Base-by-base conservation (phyloP, 2,329 filamentous ascomycete species). In the Huntiella bhutanensis region DNA sequence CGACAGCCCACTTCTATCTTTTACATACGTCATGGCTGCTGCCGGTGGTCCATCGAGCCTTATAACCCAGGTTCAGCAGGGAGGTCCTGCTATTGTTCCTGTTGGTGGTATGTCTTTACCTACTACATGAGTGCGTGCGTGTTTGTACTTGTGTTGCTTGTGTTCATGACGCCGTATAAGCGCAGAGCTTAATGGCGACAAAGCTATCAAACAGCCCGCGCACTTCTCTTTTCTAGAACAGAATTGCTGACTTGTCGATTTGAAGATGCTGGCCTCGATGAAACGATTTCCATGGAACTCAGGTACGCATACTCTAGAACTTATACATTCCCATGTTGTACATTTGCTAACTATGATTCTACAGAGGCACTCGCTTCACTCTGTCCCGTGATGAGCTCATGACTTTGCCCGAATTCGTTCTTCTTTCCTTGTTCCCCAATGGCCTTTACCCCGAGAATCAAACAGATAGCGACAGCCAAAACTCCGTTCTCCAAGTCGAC, bases 41-140 rank as follows among this genome's bases (percentile, higher is more conserved):
- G 87, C 88, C 65, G 88, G 88, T 71, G 88, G 87, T 67, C 83
- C 87, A 56, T 81, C 87, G 68, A 96, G 91, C 75, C 94, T 98
- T 60, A 93, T 98, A 67, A 98, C 91, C 64, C 91, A 98, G 68
- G 91, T 98, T 56, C 87, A 93, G 61, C 91, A 98, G 65, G 82
- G 82, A 54, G 87, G 82, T 43, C 82, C 86, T 56, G 82, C 87
- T 34, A 77, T 95, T 55, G 93, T 91, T 63, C 82, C 84, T 47
- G 70, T 96, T 51, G 85, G 83, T 75, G 83, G 83, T 86, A 66
- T 58, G 71, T 51, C 12, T 32, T 46, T 12, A 28, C 22, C 22
- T 28, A 28, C 22, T 6, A 28, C 22, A 28, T 28, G 22, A 7
- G 22, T 33, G 10, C 22, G 28, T 33, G 15, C 37, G 13, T 43